Evolutionary conservation across 2,329 filamentous ascomycete genomes (phyloP).

Genomic region (Fusarium pseudoanthophilum): DNA sequence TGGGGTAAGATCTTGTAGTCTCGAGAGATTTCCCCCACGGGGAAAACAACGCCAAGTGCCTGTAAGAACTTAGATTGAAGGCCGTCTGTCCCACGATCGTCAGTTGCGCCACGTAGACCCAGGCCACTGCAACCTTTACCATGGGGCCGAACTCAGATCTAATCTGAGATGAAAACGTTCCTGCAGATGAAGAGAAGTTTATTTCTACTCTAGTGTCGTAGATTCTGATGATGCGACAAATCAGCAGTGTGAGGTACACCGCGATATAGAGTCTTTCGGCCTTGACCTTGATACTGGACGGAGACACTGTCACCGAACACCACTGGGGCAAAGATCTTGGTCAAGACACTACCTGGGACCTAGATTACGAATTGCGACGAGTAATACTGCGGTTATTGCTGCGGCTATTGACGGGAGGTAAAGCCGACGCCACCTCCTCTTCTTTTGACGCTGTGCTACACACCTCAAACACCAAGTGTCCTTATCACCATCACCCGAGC

Average conservation of each 20-base stretch:
- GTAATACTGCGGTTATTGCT: neutral
- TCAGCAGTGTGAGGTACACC: rapidly evolving
- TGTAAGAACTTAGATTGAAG: neutral
- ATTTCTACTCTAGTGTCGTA: neutral
- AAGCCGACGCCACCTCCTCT: neutral
- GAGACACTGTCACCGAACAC: neutral
- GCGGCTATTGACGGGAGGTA: neutral
- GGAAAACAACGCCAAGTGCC: neutral
- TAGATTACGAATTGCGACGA: neutral
- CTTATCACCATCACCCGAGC: neutral
- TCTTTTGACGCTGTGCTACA: neutral
- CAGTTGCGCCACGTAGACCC: neutral
- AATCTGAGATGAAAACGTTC: neutral
- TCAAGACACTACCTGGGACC: neutral
- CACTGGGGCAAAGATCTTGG: neutral
- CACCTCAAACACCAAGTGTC: neutral
- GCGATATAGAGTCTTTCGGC: neutral
- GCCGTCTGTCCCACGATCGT: neutral
- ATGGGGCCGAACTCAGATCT: neutral
- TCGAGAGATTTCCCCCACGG: too few relatives aligned
- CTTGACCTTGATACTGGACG: neutral
- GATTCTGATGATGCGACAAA: too few relatives aligned
- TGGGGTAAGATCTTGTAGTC: neutral
- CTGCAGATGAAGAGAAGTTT: neutral
- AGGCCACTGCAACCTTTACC: neutral